These are phyloP conservation scores for Mortierella sp. DNA, from an alignment of 371 early-diverging fungal genomes.

Conservation along the genomic window DNA sequence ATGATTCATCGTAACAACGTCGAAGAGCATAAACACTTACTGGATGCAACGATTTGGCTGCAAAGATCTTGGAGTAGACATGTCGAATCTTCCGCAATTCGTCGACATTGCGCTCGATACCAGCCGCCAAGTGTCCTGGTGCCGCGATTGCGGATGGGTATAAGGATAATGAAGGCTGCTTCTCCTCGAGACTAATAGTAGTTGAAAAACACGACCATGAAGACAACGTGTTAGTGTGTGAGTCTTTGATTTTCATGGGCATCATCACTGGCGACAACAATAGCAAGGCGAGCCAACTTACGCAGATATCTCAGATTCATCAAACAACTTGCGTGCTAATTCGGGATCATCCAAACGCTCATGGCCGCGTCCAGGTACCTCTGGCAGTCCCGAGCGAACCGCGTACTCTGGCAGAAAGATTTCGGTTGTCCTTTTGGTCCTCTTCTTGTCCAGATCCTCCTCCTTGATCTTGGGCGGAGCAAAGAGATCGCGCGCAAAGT, in stretches of 20 bases:
- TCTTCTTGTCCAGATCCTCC: conserved; percentile 53
- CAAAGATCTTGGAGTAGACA: conserved; percentile 82
- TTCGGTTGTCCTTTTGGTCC: conserved; percentile 51
- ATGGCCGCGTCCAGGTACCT: conserved; percentile 44
- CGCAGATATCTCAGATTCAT: conserved; percentile 45
- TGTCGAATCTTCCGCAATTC: conserved; percentile 76
- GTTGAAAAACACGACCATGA: neutral
- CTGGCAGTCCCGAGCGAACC: conserved; percentile 67
- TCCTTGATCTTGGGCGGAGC: conserved; percentile 61
- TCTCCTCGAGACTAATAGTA: conserved; percentile 26
- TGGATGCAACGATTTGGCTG: conserved; percentile 74
- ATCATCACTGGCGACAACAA: neutral
- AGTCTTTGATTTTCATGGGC: neutral
- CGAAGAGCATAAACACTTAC: conserved; percentile 43
- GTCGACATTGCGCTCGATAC: conserved; percentile 75
- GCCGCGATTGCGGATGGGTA: conserved; percentile 76
- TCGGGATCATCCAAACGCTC: conserved; percentile 31
- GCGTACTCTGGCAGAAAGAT: conserved; percentile 71
- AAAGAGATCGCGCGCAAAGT: conserved; percentile 67
- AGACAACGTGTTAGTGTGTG: neutral
- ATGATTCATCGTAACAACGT: neutral
- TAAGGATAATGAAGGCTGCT: conserved; percentile 65
- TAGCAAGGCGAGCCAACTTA: conserved; percentile 20
- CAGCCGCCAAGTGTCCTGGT: conserved; percentile 67
- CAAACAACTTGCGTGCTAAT: conserved; percentile 37